Conservation (phyloP, 2,329 filamentous ascomycete genomes). For the Colletotrichum cordylinicola region DNA sequence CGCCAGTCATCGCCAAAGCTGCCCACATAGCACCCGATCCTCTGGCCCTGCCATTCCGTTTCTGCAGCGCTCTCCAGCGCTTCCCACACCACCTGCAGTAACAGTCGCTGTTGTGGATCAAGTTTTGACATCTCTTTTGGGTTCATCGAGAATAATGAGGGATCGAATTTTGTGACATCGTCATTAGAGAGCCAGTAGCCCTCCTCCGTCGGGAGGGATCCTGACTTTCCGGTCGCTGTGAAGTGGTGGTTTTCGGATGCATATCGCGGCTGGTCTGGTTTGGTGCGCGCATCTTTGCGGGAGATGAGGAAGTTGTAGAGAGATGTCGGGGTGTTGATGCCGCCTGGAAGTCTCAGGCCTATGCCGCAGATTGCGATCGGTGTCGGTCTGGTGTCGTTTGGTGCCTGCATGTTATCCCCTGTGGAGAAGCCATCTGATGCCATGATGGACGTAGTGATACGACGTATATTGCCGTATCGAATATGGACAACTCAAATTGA, state of each 20-base stretch:
- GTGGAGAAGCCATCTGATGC: no score
- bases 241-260: not conserved
- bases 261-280: not conserved
- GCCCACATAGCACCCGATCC: slow-evolving; percentile 32
- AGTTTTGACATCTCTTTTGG: slow-evolving; percentile 26
- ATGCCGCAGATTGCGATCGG: slow-evolving; percentile 17
- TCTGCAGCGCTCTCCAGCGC: slow-evolving; percentile 33
- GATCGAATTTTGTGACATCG: slow-evolving; percentile 3
- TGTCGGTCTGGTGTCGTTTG: not conserved
- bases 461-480: not conserved
- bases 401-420: not conserved
- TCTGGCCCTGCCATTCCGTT: slow-evolving; percentile 28
- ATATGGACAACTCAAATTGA: not conserved
- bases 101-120: slow-evolving; percentile 37
- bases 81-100: slow-evolving; percentile 36
- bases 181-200: slow-evolving; percentile 4
- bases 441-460: not conserved
- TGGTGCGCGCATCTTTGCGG: slow-evolving; percentile 3
- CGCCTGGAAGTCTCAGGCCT: slow-evolving; percentile 8
- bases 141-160: slow-evolving; percentile 29
- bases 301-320: slow-evolving; percentile 12
- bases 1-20: slow-evolving; percentile 31
- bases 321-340: slow-evolving; percentile 3
- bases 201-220: not conserved
- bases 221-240: not conserved